These are phyloP conservation scores for Solanum paucissectum DNA, from an alignment of 257 asterid species.

Conservation along the genomic window DNA sequence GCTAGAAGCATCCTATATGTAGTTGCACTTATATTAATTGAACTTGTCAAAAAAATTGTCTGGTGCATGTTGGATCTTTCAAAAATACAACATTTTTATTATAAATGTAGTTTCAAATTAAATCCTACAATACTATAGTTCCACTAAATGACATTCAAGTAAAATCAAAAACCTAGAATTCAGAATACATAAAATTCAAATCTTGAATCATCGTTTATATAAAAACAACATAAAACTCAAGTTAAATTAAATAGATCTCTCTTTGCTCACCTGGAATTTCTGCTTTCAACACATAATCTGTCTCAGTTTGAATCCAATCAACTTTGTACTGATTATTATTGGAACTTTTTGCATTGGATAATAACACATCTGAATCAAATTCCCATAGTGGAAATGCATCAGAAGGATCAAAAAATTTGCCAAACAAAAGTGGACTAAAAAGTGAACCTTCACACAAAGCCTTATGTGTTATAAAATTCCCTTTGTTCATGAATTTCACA, in stretches of 20 bases:
- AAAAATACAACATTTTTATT: not conserved
- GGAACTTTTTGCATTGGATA: constrained; percentile 18
- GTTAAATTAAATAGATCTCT: not conserved
- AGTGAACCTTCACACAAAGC: constrained; percentile 41
- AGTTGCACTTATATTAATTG: not conserved
- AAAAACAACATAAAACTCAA: not conserved
- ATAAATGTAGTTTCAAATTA: too few relatives aligned
- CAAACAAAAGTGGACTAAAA: constrained; percentile 65
- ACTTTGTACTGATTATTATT: constrained; percentile 16
- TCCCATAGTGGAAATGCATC: constrained; percentile 94
- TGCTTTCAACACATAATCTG: constrained; percentile 39
- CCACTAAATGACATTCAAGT: not conserved
- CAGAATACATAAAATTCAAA: not conserved
- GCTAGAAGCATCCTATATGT: not conserved
- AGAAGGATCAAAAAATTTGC: constrained; percentile 87
- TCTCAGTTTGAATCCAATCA: constrained; percentile 62
- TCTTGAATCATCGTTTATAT: not conserved
- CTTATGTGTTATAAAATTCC: constrained; percentile 23
- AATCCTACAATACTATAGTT: not conserved
- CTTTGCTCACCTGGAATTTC: constrained; percentile 49
- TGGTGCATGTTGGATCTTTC: not conserved
- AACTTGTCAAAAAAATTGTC: not conserved
- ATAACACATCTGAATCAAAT: constrained; percentile 42
- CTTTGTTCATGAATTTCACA: constrained; percentile 26
- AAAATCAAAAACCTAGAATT: not conserved